A percentile compares a stretch with the other conserved stretches of the same genome.
These are phyloP conservation scores for Leccinum rimulosum DNA, from an alignment of 768 basidiomycete genomes.

Conservation along the genomic window DNA sequence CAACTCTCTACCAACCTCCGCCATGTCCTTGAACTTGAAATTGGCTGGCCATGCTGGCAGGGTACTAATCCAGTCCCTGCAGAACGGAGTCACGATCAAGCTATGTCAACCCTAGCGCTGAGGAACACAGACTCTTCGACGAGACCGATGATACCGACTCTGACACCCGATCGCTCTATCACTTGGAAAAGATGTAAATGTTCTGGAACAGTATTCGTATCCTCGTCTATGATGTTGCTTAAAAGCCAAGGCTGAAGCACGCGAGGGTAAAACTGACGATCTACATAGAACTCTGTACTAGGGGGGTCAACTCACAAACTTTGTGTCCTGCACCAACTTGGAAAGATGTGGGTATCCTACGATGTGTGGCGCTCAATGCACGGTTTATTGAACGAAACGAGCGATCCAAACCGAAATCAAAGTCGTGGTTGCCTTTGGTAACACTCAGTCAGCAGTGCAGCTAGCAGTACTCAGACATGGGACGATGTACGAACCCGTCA, in stretches of 20 bases:
- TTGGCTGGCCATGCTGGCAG: constrained; percentile 82
- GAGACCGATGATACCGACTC: constrained; percentile 80
- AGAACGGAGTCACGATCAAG: not conserved
- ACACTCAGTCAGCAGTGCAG: constrained; percentile 5
- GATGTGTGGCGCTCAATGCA: not conserved
- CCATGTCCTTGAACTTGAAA: constrained; percentile 78
- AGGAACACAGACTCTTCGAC: constrained; percentile 67
- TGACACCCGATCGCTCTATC: constrained; percentile 66
- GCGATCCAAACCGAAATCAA: constrained; percentile 70
- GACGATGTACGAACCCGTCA: constrained; percentile 58
- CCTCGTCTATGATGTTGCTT: constrained; percentile 78
- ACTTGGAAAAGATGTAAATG: constrained; percentile 60
- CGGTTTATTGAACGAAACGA: not conserved
- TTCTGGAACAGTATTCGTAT: constrained; percentile 61
- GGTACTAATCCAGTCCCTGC: constrained; percentile 86
- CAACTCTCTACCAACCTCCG: constrained; percentile 66
- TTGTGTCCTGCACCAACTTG: constrained; percentile 68
- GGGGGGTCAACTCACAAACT: constrained; percentile 58
- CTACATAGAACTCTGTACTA: not conserved
- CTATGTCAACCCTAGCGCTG: not conserved
- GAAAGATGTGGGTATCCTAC: constrained; percentile 63
- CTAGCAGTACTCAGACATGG: not conserved
- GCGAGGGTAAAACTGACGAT: not conserved
- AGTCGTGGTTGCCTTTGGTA: constrained; percentile 81
- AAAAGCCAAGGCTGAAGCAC: constrained; percentile 76